phyloP scores from a whole-genome alignment of 2,329 filamentous ascomycete genomes.

The Cladophialophora yegresii region DNA sequence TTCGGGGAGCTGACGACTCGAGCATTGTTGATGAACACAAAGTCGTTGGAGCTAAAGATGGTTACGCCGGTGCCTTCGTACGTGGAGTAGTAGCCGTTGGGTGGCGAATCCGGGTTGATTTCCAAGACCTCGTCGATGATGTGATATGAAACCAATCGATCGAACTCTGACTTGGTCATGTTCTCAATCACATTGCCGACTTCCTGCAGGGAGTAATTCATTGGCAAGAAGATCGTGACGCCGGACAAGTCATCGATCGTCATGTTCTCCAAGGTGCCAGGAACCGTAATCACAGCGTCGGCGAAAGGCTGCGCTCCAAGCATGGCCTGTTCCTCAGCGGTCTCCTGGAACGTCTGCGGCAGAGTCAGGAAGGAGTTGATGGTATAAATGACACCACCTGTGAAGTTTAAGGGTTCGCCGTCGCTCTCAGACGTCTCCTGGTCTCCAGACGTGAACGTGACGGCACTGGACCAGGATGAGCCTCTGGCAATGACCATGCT shows the following conservation, averaged over 20 bases:
- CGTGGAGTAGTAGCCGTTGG: slow-evolving; percentile 8
- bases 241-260: slow-evolving; percentile 22
- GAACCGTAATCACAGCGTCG: slow-evolving; percentile 7
- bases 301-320: slow-evolving; percentile 15
- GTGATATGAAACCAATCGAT: slow-evolving; percentile 23
- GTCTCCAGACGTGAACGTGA: slow-evolving; percentile 17
- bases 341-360: slow-evolving; percentile 12
- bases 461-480: slow-evolving; percentile 7
- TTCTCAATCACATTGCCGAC: slow-evolving; percentile 20
- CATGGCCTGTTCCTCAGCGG: slow-evolving; percentile 3
- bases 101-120: slow-evolving; percentile 8
- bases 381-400: slow-evolving; percentile 16
- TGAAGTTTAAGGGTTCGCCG: slow-evolving; percentile 9
- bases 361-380: slow-evolving; percentile 23
- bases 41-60: slow-evolving; percentile 12
- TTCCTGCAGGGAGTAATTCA: slow-evolving; percentile 21
- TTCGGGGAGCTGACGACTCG: slow-evolving; percentile 9
- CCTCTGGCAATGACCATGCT: slow-evolving; percentile 51
- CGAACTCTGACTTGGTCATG: slow-evolving; percentile 14
- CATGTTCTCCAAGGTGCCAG: background rate
- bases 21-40: slow-evolving; percentile 24
- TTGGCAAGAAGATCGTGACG: slow-evolving; percentile 27
- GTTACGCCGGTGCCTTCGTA: slow-evolving; percentile 21
- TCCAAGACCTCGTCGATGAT: slow-evolving; percentile 16
- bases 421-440: slow-evolving; percentile 6